Base-by-base conservation (phyloP, 192 early-diverging fungal genomes). In the Cetraspora pellucida region DNA sequence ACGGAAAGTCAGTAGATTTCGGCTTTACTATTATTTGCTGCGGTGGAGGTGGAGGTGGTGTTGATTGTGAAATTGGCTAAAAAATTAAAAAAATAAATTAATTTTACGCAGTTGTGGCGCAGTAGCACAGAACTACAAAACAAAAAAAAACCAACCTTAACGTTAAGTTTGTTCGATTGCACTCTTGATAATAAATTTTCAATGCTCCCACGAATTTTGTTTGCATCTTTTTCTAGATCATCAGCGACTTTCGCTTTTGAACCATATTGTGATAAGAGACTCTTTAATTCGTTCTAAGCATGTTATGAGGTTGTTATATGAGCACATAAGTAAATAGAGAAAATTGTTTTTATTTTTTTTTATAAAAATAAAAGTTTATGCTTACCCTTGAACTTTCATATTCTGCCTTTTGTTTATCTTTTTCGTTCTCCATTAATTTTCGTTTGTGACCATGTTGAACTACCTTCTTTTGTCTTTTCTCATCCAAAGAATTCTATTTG, bases 331-430 rank as follows among this genome's bases (percentile, higher is more conserved):
- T 13, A n/a, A 58, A n/a, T n/a, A n/a, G n/a, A n/a, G n/a, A n/a
- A n/a, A n/a, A n/a, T n/a, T 23, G 21, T 21, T 3, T 7, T 23
- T 10, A 58, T 21, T 3, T 19, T 57, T 21, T 25, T 10, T 1
- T 23, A 21, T 25, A 58, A 23, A 3, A n/a, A 58, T 23, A 58
- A 58, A n/a, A 1, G n/a, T 23, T 21, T 10, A 17, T 21, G 13
- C 27, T 60, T 28, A 60, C 59, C 21, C 11, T 27, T 10, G 59
- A 60, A 10, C 59, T 23, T 60, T 60, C 59, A 4, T 27, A 60
- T 60, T 60, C 59, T 25, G 59, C 59, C 16, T 60, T 60, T 60
- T 60, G 59, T 60, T 60, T 60, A 28, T 60, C 59, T 28, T 23
- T 23, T 60, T 60, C 59, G 10, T 13, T 28, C 23, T 60, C 59